phyloP scores from a whole-genome alignment of 306 rosid species.

The Cucurbita pepo region DNA sequence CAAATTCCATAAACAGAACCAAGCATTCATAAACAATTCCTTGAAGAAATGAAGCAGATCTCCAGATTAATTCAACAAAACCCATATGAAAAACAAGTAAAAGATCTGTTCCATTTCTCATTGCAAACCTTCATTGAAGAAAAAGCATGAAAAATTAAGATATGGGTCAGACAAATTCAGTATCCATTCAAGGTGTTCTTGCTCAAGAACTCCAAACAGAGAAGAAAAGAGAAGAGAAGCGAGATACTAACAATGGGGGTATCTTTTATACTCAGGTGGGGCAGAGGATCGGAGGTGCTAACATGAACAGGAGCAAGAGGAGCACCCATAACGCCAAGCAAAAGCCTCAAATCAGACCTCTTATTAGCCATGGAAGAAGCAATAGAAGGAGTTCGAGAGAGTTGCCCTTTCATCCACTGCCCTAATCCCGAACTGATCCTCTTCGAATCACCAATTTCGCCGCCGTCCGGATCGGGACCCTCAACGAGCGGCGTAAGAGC shows the following conservation, averaged over 20 bases:
- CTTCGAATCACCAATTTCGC: slow-evolving; percentile 51
- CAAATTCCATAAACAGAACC: neutral
- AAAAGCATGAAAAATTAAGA: neutral
- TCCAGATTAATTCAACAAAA: neutral
- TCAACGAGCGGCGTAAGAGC: slow-evolving; percentile 59
- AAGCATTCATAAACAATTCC: neutral
- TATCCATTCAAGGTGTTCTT: neutral
- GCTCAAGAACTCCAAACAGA: neutral
- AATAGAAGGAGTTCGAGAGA: slow-evolving; percentile 55
- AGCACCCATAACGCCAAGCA: slow-evolving; percentile 92
- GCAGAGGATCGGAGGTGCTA: slow-evolving; percentile 60
- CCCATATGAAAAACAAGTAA: neutral
- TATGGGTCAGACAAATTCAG: neutral
- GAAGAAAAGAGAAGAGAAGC: neutral
- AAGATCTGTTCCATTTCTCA: neutral
- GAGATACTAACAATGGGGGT: slow-evolving; percentile 71
- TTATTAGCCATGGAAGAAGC: slow-evolving; percentile 27
- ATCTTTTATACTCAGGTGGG: slow-evolving; percentile 82
- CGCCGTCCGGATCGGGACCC: slow-evolving; percentile 74
- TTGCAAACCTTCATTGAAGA: neutral
- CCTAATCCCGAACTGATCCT: slow-evolving; percentile 67
- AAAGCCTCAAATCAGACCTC: slow-evolving; percentile 88
- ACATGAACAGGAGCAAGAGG: slow-evolving; percentile 87
- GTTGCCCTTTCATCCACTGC: slow-evolving; percentile 81
- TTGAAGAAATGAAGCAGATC: neutral